Evolutionary conservation across 176 grass and related monocot genomes (phyloP).

Genomic region (Carex littledalei): DNA sequence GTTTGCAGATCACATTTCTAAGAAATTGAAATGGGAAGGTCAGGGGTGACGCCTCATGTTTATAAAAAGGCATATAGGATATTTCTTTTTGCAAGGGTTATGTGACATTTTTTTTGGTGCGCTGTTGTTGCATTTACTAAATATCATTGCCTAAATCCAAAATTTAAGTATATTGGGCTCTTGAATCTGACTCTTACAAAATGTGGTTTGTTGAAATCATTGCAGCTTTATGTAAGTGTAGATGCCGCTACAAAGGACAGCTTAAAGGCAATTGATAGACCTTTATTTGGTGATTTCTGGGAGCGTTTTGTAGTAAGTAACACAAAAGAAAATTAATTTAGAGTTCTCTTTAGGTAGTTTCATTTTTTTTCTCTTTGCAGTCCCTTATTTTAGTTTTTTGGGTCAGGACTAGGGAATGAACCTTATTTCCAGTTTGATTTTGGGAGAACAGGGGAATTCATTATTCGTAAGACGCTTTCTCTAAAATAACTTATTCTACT

Average conservation of each 20-base stretch:
- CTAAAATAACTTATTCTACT: background rate
- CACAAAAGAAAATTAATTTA: background rate
- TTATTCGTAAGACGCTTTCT: background rate
- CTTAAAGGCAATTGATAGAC: conserved; percentile 92
- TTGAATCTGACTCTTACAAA: background rate
- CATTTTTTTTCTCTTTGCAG: background rate
- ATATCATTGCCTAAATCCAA: conserved; percentile 6
- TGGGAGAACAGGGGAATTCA: background rate
- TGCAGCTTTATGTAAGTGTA: conserved; percentile 91
- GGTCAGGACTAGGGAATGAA: background rate
- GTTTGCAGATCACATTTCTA: conserved; percentile 6
- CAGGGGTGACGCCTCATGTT: background rate
- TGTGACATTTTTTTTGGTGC: background rate
- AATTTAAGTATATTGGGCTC: background rate
- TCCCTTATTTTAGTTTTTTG: background rate
- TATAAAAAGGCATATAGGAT: background rate
- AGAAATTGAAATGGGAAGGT: conserved; percentile 7
- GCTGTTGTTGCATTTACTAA: background rate
- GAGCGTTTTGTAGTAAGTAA: conserved; percentile 80
- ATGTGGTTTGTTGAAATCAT: conserved; percentile 13
- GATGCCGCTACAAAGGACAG: conserved; percentile 94
- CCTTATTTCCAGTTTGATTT: background rate
- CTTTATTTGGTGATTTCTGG: conserved; percentile 94
- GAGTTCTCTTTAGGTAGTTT: background rate
- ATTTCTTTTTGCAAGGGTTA: background rate